phyloP scores from a whole-genome alignment of 768 basidiomycete species.

The Russula compacta region DNA sequence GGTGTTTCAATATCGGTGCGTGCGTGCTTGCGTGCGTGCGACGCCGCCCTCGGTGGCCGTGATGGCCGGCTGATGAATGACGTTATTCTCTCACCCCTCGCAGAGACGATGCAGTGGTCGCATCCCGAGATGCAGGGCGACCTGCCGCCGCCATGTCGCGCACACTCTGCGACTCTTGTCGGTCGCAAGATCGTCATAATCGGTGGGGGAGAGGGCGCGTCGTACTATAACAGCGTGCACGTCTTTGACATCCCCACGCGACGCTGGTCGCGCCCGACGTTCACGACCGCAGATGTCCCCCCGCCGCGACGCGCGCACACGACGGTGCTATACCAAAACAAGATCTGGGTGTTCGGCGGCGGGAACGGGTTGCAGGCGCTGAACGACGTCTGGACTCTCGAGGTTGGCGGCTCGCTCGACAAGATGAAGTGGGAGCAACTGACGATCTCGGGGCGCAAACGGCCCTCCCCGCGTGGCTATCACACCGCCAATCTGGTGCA shows the following conservation, averaged over 20 bases:
- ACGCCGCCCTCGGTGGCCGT: background rate
- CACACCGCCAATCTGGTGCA: constrained; percentile 85
- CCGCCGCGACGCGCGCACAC: constrained; percentile 80
- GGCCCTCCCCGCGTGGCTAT: constrained; percentile 67
- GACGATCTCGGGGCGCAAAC: constrained; percentile 41
- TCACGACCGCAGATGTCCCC: constrained; percentile 22
- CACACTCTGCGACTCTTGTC: constrained; percentile 80
- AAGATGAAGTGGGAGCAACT: constrained; percentile 53
- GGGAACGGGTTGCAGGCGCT: constrained; percentile 87
- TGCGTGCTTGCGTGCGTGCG: constrained; percentile 29
- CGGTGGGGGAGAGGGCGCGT: constrained; percentile 77
- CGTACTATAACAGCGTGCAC: constrained; percentile 77
- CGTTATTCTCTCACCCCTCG: background rate
- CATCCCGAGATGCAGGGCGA: constrained; percentile 72
- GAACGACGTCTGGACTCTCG: constrained; percentile 84
- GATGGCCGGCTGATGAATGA: background rate
- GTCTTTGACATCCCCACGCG: constrained; percentile 71
- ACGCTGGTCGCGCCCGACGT: constrained; percentile 48
- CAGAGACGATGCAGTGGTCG: constrained; percentile 88
- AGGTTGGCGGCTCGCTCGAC: constrained; percentile 39
- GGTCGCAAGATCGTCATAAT: constrained; percentile 75
- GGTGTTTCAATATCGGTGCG: constrained; percentile 77
- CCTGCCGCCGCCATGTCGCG: constrained; percentile 71
- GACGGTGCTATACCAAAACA: constrained; percentile 59
- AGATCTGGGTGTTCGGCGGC: constrained; percentile 87